Evolutionary conservation across 179 eudicot species (phyloP), one percentile per base, ranked within the genome.

Genomic region (Beta macrorhiza): DNA sequence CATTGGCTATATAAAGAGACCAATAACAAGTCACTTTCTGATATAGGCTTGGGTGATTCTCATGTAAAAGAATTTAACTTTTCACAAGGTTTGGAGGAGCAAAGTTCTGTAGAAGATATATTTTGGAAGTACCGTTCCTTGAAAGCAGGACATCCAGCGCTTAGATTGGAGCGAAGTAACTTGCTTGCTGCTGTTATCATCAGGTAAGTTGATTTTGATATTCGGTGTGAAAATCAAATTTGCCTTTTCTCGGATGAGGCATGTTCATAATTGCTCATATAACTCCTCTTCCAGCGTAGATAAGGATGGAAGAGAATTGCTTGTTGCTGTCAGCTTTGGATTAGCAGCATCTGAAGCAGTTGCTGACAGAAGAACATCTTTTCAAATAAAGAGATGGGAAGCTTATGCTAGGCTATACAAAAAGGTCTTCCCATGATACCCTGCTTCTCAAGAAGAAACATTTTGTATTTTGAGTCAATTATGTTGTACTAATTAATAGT

Each of bases 1-100:
- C 98, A 95, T 86, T 95, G 98, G 98, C 97, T 93, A 74, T 95
- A 95, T 87, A 95, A 95, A 87, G 98, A 95, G 88, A 89, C 92
- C 71, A 92, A 81, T 63, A 85, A 72, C 84, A 83, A 84, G 72
- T 75, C 87, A 79, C 86, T 87, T 72, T 79, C 89, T 74, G 79
- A 79, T 20, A 76, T 79, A 79, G 70, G 72, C 73, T 75, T 83
- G 63, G 81, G 81, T 77, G 90, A 80, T 87, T 81, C 91, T 79
- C 88, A 86, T 68, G 82, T 81, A 32, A 58, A 87, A 63, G 84
- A 49, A 20, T 81, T 92, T 65, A 82, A 80, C 79, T 78, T 88
- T 56, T 79, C 93, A 8, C 86, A 78, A 77, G 92, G 89, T 64
- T 80, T 87, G 83, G 89, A 84, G 76, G 90, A 90, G 49, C 87